phyloP scores from a whole-genome alignment of 495 filamentous ascomycete genomes.

The Hypoxylon lienhwacheense region DNA sequence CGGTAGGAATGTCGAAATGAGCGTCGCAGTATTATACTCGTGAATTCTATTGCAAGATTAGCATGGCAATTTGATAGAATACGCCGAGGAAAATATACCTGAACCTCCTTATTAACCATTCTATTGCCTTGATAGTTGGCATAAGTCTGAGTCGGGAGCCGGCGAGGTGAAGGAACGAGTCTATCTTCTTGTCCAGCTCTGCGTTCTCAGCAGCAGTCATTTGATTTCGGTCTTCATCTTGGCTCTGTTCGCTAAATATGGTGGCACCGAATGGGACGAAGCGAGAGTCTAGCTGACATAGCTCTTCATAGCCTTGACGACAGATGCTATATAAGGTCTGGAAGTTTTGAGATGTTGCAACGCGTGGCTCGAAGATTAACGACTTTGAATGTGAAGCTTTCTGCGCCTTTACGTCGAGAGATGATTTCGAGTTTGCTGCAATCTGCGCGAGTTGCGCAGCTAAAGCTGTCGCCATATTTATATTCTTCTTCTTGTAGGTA shows the following conservation, averaged over 20 bases:
- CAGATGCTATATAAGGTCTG: conserved; percentile 85
- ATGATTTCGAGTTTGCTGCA: conserved; percentile 72
- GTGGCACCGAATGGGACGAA: conserved; percentile 69
- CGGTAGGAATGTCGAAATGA: conserved; percentile 88
- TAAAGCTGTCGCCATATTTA: conserved; percentile 75
- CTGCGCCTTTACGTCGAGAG: conserved; percentile 86
- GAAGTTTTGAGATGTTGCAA: conserved; percentile 83
- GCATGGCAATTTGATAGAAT: conserved; percentile 12
- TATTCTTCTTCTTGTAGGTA: not conserved
- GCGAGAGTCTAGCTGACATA: conserved; percentile 79
- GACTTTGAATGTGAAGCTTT: conserved; percentile 88
- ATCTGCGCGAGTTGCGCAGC: conserved; percentile 80
- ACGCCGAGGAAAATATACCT: conserved; percentile 58
- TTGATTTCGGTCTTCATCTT: conserved; percentile 77
- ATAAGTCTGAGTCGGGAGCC: conserved; percentile 75
- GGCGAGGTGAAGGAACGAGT: conserved; percentile 77
- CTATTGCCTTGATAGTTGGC: conserved; percentile 84
- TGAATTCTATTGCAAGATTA: conserved; percentile 68
- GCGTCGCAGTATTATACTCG: conserved; percentile 77
- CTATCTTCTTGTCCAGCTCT: conserved; percentile 73
- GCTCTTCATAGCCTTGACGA: conserved; percentile 81
- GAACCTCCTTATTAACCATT: conserved; percentile 92
- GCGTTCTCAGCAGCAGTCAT: conserved; percentile 80
- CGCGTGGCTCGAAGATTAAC: conserved; percentile 79
- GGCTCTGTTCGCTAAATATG: conserved; percentile 91